Percentiles rank a stretch among this genome's conserved stretches.
Conservation (phyloP, 495 filamentous ascomycete genomes). For the Neurospora tetraspora region DNA sequence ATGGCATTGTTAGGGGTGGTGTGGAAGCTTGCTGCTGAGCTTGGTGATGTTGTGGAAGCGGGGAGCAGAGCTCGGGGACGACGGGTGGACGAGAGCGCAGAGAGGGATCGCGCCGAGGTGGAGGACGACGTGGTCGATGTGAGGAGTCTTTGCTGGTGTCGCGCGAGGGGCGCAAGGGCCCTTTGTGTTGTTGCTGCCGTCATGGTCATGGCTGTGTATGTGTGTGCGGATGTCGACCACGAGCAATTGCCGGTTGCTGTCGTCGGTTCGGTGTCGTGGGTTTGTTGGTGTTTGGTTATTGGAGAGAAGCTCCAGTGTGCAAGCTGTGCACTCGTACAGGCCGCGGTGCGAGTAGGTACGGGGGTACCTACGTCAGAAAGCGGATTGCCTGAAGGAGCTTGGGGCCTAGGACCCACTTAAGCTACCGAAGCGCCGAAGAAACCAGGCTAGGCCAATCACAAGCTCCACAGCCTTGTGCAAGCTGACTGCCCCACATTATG, state of each 20-base stretch:
- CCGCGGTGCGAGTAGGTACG: background rate
- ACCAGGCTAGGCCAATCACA: background rate
- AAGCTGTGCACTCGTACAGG: no score
- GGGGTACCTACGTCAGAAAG: background rate
- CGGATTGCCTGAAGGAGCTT: background rate
- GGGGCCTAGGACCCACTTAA: background rate
- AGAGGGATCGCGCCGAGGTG: background rate
- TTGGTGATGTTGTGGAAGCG: background rate
- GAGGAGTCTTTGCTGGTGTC: background rate
- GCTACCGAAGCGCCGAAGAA: background rate
- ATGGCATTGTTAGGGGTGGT: conserved; percentile 12
- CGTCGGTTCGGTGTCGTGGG: background rate
- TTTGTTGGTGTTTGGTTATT: background rate
- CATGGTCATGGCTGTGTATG: background rate
- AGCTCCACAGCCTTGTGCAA: background rate
- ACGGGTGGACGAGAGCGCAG: background rate
- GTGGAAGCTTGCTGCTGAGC: conserved; percentile 20
- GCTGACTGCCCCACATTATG: background rate
- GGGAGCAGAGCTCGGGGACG: background rate
- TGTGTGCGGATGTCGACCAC: background rate
- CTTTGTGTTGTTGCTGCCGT: background rate
- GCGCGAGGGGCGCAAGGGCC: background rate
- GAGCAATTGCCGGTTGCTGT: background rate
- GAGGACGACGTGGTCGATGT: background rate
- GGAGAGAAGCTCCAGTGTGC: background rate